A percentile compares a stretch with the other conserved stretches of the same genome.
Conservation (phyloP, 805 yeast species). For the Lipomyces anomalus region DNA sequence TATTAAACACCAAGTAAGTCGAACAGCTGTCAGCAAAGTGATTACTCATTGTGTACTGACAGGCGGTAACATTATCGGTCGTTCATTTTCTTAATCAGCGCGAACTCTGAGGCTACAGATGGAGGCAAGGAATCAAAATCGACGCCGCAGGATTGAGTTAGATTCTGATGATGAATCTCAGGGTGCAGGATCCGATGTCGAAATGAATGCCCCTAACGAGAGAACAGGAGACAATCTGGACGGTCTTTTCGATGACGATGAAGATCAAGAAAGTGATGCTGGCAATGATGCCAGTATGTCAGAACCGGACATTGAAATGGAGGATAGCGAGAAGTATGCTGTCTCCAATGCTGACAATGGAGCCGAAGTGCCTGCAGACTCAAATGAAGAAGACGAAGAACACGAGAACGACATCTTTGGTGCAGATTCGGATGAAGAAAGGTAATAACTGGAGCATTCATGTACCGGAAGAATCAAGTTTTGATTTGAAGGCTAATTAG, state of each 20-base stretch:
- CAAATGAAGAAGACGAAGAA: conserved; percentile 10
- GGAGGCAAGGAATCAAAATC: background rate
- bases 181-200: conserved; percentile 14
- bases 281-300: conserved; percentile 19
- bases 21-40: too few species aligned
- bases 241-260: conserved; percentile 27
- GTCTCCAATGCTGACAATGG: conserved; percentile 6
- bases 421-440: conserved; percentile 8
- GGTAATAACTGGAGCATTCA: conserved; percentile 7
- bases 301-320: too few species aligned
- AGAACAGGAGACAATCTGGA: conserved; percentile 2
- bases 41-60: too few species aligned
- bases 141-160: background rate
- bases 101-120: too few species aligned
- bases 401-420: conserved; percentile 23
- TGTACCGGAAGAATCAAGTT: background rate
- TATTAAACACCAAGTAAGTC: too few species aligned
- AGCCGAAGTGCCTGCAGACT: conserved; percentile 11
- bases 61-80: too few species aligned
- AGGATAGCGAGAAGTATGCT: conserved; percentile 4
- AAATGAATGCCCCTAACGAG: conserved; percentile 8
- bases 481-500: background rate
- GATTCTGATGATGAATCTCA: background rate
- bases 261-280: conserved; percentile 10
- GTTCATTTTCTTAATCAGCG: too few species aligned